phyloP scores from a whole-genome alignment of 306 rosid genomes.

The Quercus rubra region DNA sequence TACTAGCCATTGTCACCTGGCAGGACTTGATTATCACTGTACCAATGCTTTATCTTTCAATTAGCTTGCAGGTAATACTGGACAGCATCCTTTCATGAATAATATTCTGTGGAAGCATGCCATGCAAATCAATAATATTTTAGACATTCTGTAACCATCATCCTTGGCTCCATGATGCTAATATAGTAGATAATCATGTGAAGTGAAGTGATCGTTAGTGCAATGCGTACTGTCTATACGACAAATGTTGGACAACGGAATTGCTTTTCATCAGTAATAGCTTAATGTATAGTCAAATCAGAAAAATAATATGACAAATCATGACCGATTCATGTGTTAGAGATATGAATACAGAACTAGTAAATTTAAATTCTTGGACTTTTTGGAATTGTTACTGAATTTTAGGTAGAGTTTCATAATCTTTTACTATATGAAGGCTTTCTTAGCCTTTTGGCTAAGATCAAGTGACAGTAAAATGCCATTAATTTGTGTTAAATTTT shows the following conservation, averaged over 20 bases:
- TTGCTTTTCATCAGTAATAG: not conserved
- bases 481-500: too few relatives aligned
- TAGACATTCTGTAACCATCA: not conserved
- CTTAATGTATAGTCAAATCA: not conserved
- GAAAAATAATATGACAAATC: not conserved
- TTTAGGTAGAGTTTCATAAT: too few relatives aligned
- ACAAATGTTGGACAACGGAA: not conserved
- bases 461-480: too few relatives aligned
- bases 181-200: not conserved
- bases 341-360: too few relatives aligned
- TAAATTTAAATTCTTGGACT: too few relatives aligned
- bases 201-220: too few relatives aligned
- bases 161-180: not conserved
- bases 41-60: constrained; percentile 37
- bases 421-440: too few relatives aligned
- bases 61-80: constrained; percentile 43
- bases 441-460: too few relatives aligned
- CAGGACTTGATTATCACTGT: constrained; percentile 44
- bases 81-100: not conserved
- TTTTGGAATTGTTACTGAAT: too few relatives aligned
- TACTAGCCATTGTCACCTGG: constrained; percentile 51
- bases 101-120: not conserved
- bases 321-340: not conserved
- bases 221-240: too few relatives aligned
- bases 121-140: not conserved